Conservation (phyloP, 2,329 filamentous ascomycete genomes). For the Exophiala sp. region DNA sequence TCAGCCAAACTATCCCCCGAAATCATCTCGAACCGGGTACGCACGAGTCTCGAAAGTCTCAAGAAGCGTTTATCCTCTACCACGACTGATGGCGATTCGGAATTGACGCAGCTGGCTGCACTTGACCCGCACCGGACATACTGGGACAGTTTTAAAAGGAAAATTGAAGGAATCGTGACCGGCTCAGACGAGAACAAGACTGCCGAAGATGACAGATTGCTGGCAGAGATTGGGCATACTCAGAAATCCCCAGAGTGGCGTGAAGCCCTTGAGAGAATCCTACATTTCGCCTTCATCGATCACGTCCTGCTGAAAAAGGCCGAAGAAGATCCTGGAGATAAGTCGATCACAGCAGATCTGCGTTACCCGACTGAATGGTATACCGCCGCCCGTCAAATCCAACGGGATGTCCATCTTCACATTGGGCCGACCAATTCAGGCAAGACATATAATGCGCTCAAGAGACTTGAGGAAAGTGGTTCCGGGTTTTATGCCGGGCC, state of each 20-base stretch:
- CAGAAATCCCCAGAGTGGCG: constrained; percentile 4
- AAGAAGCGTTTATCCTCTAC: constrained; percentile 13
- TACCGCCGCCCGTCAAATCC: constrained; percentile 70
- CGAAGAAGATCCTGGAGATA: constrained; percentile 2
- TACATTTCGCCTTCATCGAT: constrained; percentile 28
- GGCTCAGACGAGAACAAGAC: background rate
- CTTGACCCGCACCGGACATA: constrained; percentile 18
- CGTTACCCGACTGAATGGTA: constrained; percentile 92
- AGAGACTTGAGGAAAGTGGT: constrained; percentile 69
- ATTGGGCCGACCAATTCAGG: constrained; percentile 97
- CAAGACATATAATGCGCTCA: constrained; percentile 91
- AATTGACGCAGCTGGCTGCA: constrained; percentile 11
- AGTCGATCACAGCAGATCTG: constrained; percentile 37
- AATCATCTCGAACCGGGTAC: constrained; percentile 3
- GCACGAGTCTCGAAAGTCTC: constrained; percentile 5
- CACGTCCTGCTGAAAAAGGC: constrained; percentile 15
- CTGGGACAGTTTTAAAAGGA: constrained; percentile 14
- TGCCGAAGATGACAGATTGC: constrained; percentile 7
- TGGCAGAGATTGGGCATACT: constrained; percentile 12
- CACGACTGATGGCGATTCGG: constrained; percentile 8
- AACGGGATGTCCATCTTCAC: constrained; percentile 81
- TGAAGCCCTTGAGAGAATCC: constrained; percentile 13
- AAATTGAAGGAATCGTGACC: constrained; percentile 6
- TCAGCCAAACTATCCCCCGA: background rate
- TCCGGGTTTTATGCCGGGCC: constrained; percentile 87